Percentiles rank a stretch among this genome's conserved stretches.
Evolutionary conservation across 148 eudicot species (phyloP).

Genomic region (Diospyros kaki): DNA sequence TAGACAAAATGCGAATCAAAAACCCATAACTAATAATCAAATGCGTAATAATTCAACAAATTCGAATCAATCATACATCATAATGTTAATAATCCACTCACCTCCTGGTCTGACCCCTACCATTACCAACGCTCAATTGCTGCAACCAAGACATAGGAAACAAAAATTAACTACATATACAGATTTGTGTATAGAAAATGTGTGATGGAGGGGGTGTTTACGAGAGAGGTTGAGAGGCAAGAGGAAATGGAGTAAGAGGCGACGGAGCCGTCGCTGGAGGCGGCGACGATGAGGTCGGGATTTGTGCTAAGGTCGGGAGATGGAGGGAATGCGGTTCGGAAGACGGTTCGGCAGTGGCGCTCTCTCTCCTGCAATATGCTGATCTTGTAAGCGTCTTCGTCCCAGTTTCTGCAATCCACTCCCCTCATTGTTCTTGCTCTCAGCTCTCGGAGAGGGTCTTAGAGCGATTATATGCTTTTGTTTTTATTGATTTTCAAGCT

Average conservation of each 20-base stretch:
- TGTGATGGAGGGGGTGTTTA: constrained; percentile 10
- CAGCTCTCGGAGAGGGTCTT: background rate
- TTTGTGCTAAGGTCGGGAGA: constrained; percentile 27
- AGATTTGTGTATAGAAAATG: background rate
- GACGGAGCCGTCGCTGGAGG: constrained; percentile 82
- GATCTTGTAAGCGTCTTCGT: constrained; percentile 65
- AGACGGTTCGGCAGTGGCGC: constrained; percentile 56
- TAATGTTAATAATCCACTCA: background rate
- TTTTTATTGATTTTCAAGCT: too few relatives aligned
- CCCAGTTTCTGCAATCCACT: constrained; percentile 66
- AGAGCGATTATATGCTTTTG: too few relatives aligned
- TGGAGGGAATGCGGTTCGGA: constrained; percentile 73
- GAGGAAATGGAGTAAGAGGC: constrained; percentile 76
- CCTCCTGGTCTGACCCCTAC: constrained; percentile 43
- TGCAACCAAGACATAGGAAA: constrained; percentile 17
- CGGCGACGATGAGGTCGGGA: constrained; percentile 68
- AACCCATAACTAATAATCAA: too few relatives aligned
- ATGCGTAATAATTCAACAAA: background rate
- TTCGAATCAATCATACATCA: background rate
- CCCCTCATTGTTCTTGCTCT: constrained; percentile 21
- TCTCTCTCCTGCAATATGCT: constrained; percentile 59
- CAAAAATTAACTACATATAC: too few relatives aligned
- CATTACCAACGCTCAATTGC: constrained; percentile 34
- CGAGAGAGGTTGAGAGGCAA: constrained; percentile 38
- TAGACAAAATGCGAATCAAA: constrained; percentile 14